phyloP scores from a whole-genome alignment of 148 eudicot species.

The Chenopodium quinoa region DNA sequence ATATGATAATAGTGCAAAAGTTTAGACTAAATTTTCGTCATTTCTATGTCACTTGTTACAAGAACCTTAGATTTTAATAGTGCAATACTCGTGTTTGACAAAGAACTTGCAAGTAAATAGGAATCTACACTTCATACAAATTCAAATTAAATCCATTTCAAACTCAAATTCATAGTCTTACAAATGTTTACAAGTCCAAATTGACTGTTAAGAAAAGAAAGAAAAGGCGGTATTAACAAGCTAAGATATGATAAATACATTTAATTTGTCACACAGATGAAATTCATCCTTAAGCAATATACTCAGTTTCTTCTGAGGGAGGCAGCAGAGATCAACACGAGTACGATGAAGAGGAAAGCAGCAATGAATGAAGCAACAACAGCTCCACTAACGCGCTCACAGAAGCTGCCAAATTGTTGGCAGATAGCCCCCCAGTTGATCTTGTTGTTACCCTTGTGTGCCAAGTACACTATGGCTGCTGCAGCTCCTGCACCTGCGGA shows the following conservation, averaged over 20 bases:
- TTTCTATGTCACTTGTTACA: too few relatives aligned
- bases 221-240: not conserved
- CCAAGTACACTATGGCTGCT: slow-evolving; percentile 84
- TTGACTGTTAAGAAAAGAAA: not conserved
- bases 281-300: not conserved
- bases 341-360: slow-evolving; percentile 46
- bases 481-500: slow-evolving; percentile 69
- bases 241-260: not conserved
- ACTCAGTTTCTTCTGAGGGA: slow-evolving; percentile 46
- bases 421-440: slow-evolving; percentile 79
- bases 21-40: too few relatives aligned
- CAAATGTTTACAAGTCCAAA: not conserved
- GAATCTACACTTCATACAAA: too few relatives aligned
- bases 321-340: slow-evolving; percentile 63
- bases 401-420: slow-evolving; percentile 76
- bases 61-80: too few relatives aligned
- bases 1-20: too few relatives aligned
- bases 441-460: slow-evolving; percentile 69
- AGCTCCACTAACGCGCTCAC: slow-evolving; percentile 72
- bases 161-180: not conserved
- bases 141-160: not conserved
- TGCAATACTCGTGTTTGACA: not conserved
- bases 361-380: slow-evolving; percentile 82
- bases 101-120: not conserved
- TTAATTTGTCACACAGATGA: not conserved